Conservation (phyloP, 2,329 filamentous ascomycete genomes). For the Macrophomina phaseolina region DNA sequence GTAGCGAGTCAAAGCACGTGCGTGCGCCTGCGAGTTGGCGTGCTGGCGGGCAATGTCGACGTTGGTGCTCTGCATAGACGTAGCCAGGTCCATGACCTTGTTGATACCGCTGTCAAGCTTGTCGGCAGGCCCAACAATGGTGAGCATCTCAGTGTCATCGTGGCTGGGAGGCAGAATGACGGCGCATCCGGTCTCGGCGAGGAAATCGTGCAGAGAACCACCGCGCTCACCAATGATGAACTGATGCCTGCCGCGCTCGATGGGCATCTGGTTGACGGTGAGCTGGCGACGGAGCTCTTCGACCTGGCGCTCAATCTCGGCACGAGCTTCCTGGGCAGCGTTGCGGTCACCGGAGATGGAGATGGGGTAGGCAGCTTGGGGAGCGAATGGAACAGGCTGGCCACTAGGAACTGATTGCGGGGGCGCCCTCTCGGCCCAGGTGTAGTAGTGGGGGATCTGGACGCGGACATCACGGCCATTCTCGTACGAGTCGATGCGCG, state of each 20-base stretch:
- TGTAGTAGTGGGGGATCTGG: constrained; percentile 81
- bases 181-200: constrained; percentile 87
- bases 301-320: constrained; percentile 79
- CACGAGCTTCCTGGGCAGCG: constrained; percentile 79
- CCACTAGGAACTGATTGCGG: constrained; percentile 67
- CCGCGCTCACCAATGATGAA: constrained; percentile 91
- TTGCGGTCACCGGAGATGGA: constrained; percentile 83
- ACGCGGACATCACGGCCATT: constrained; percentile 77
- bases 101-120: constrained; percentile 77
- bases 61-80: constrained; percentile 82
- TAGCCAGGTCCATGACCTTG: constrained; percentile 85
- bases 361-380: constrained; percentile 78
- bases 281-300: constrained; percentile 78
- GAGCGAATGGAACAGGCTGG: constrained; percentile 71
- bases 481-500: constrained; percentile 70
- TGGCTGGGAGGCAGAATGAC: constrained; percentile 79
- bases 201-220: constrained; percentile 81
- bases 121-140: constrained; percentile 79
- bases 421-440: constrained; percentile 71
- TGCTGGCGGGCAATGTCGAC: constrained; percentile 85
- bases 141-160: constrained; percentile 81
- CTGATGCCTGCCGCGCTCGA: constrained; percentile 87
- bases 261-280: constrained; percentile 76
- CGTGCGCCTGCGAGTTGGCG: constrained; percentile 77
- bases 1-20: constrained; percentile 86